Percentiles rank a stretch among this genome's conserved stretches.
Conservation (phyloP, 176 grass and related monocot species). For the Areca catechu region DNA sequence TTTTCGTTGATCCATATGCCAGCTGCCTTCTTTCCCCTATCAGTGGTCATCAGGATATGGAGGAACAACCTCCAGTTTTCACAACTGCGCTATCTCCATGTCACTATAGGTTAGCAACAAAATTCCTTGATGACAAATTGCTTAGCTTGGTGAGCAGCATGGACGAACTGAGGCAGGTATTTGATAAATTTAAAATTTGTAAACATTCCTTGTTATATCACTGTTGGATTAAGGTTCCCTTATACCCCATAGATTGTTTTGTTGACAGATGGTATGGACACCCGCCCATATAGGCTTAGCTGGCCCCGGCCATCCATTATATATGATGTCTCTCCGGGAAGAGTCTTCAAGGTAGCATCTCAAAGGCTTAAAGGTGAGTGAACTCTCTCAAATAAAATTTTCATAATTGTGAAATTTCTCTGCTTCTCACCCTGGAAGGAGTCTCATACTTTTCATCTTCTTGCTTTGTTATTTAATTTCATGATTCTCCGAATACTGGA, state of each 20-base stretch:
- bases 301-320: slow-evolving; percentile 68
- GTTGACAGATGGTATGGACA: slow-evolving; percentile 98
- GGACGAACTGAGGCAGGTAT: slow-evolving; percentile 74
- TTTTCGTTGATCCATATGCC: slow-evolving; percentile 78
- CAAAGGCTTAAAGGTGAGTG: slow-evolving; percentile 54
- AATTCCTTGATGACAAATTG: slow-evolving; percentile 78
- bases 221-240: slow-evolving; percentile 20
- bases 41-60: slow-evolving; percentile 15
- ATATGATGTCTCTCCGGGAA: slow-evolving; percentile 70
- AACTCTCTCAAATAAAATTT: slow-evolving; percentile 1
- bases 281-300: slow-evolving; percentile 78
- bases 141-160: slow-evolving; percentile 40
- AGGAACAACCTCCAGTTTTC: slow-evolving; percentile 12
- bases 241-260: slow-evolving; percentile 91
- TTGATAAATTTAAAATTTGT: slow-evolving; percentile 20
- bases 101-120: slow-evolving; percentile 61
- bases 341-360: slow-evolving; percentile 36
- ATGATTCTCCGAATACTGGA: too few relatives aligned
- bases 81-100: slow-evolving; percentile 12
- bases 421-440: not conserved
- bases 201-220: not conserved
- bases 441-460: too few relatives aligned
- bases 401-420: not conserved
- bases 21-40: slow-evolving; percentile 54
- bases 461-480: too few relatives aligned